Conservation (phyloP, 2,329 filamentous ascomycete genomes). For the Arthrobotrys entomopaga region DNA sequence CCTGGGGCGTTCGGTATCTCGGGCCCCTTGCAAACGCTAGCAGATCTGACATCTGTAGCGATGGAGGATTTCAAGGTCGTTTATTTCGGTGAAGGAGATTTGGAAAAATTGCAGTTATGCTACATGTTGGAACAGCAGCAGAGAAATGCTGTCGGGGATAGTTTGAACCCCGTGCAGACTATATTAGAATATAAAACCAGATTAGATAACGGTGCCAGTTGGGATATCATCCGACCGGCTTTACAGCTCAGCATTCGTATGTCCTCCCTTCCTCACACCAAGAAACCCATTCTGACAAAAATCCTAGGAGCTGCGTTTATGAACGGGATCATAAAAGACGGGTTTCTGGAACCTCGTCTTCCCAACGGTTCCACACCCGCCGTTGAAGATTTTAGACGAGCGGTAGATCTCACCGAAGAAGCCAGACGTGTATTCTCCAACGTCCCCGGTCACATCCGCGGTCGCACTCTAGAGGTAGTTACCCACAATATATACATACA, state of each 20-base stretch:
- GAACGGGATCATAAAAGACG: slow-evolving; percentile 57
- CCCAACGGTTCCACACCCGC: slow-evolving; percentile 46
- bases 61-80: slow-evolving; percentile 57
- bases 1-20: slow-evolving; percentile 56
- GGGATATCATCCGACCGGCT: slow-evolving; percentile 58
- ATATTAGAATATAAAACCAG: slow-evolving; percentile 57
- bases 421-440: slow-evolving; percentile 35
- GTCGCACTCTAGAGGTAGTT: slow-evolving; percentile 46
- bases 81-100: slow-evolving; percentile 51
- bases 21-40: slow-evolving; percentile 58
- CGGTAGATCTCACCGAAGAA: slow-evolving; percentile 47
- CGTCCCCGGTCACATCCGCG: slow-evolving; percentile 44
- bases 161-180: slow-evolving; percentile 56
- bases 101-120: slow-evolving; percentile 57
- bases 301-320: slow-evolving; percentile 56
- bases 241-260: slow-evolving; percentile 57
- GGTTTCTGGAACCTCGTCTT: slow-evolving; percentile 56
- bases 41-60: slow-evolving; percentile 57
- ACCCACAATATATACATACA: neutral
- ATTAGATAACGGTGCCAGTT: slow-evolving; percentile 54
- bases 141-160: slow-evolving; percentile 57
- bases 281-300: slow-evolving; percentile 17
- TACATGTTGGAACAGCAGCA: slow-evolving; percentile 57
- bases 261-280: slow-evolving; percentile 9
- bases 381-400: slow-evolving; percentile 44